Base-by-base conservation (phyloP, 495 filamentous ascomycete genomes). In the Talaromyces thailandensis region DNA sequence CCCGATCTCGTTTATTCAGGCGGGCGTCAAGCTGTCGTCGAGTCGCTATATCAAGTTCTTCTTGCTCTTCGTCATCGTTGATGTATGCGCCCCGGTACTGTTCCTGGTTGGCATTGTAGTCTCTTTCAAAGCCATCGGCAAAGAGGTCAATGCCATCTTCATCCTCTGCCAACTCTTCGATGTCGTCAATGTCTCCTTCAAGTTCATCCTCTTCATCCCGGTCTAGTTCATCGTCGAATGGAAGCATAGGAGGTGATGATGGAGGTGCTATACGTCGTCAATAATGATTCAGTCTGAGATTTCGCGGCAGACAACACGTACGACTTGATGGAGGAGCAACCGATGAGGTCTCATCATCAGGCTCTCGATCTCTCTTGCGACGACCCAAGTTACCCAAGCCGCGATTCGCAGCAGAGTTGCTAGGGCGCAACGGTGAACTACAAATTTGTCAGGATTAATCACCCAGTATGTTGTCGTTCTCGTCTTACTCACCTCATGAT, bases 101-200 rank as follows among this genome's bases (percentile, higher is more conserved):
- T 83, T 82, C 74, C 82, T 82, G 52, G 75, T 79, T 43, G 76
- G 67, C 77, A 58, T 79, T 78, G 73, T 97, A 96, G 74, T 97
- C 93, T 62, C 81, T 81, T 73, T 96, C 91, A 73, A 92, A 96
- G 64, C 91, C 88, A 65, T 95, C 90, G 32, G 82, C 88, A 69
- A 97, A 97, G 26, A 99, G 83, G 75, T 99, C 93, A 66, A 97
- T 96, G 18, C 90, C 90, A 51, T 88, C 89, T 67, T 94, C 90
- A 68, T 98, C 94, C 72, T 98, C 95, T 11, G 93, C 95, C 85
- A 92, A 85, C 73, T 99, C 95, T 66, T 98, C 95, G 52, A 91
- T 83, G 67, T 99, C 95, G 61, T 97, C 93, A 66, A 97, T 85
- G 68, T 96, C 92, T 53, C 82, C 86, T 51, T 87, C 79, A 6